Evolutionary conservation across 2,329 filamentous ascomycete genomes (phyloP).

Genomic region (Xylariaceae sp.): DNA sequence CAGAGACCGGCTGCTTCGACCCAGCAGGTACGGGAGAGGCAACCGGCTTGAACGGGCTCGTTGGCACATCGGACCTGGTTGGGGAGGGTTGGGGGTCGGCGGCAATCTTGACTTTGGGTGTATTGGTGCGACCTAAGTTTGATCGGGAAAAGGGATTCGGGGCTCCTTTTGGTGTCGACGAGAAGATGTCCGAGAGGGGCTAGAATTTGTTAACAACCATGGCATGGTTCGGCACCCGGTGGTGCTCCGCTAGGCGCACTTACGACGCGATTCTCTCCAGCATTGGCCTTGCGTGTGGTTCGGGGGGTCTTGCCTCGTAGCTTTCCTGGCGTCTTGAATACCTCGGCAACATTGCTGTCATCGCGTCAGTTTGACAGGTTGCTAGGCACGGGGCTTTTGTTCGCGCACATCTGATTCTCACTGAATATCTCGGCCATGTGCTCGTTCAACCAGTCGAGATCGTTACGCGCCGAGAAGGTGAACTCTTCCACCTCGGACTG

Average conservation of each 20-base stretch:
- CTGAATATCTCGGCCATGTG: conserved; percentile 95
- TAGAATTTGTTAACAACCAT: conserved; percentile 22
- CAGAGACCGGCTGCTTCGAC: conserved; percentile 23
- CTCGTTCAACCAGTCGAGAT: conserved; percentile 97
- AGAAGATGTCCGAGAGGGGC: conserved; percentile 55
- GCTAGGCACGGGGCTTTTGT: conserved; percentile 1
- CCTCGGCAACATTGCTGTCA: conserved; percentile 75
- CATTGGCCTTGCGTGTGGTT: conserved; percentile 56
- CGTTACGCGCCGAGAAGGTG: conserved; percentile 82
- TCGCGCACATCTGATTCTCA: conserved; percentile 72
- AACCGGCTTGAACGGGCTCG: conserved; percentile 26
- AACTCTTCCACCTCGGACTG: conserved; percentile 88
- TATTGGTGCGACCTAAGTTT: conserved; percentile 40
- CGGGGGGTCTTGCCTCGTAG: conserved; percentile 74
- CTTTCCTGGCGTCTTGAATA: conserved; percentile 92
- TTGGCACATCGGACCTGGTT: conserved; percentile 24
- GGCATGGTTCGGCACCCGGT: conserved; percentile 2
- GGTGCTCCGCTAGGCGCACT: conserved; percentile 24
- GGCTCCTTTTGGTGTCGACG: conserved; percentile 45
- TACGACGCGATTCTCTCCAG: conserved; percentile 58
- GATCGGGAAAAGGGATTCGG: conserved; percentile 47
- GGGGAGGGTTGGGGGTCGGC: conserved; percentile 37
- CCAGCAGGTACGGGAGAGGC: conserved; percentile 23
- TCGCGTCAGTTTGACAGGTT: conserved; percentile 19
- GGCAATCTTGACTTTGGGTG: conserved; percentile 52